These are phyloP conservation scores for Ogataea trehalophila DNA, from an alignment of 805 yeast species.

Conservation along the genomic window DNA sequence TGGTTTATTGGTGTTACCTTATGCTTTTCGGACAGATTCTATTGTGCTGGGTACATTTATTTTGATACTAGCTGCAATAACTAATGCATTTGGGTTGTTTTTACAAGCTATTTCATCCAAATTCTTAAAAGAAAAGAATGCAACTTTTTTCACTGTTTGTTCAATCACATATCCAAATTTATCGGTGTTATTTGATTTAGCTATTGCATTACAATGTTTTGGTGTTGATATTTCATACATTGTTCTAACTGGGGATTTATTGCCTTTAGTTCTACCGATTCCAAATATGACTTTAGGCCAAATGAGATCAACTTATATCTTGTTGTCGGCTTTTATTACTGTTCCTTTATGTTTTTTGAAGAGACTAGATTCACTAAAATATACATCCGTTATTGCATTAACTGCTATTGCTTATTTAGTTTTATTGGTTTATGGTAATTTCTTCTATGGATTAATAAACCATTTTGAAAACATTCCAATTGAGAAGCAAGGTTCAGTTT, in stretches of 20 bases:
- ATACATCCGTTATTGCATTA: slow-evolving; percentile 67
- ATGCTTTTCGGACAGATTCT: slow-evolving; percentile 66
- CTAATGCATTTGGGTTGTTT: slow-evolving; percentile 65
- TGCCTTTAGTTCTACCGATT: slow-evolving; percentile 50
- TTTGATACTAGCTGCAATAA: slow-evolving; percentile 55
- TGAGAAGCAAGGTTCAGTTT: slow-evolving; percentile 38
- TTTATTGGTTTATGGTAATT: slow-evolving; percentile 49
- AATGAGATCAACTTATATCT: slow-evolving; percentile 48
- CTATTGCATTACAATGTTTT: slow-evolving; percentile 73
- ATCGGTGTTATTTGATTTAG: slow-evolving; percentile 65
- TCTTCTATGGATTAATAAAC: slow-evolving; percentile 25
- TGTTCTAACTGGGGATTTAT: slow-evolving; percentile 71
- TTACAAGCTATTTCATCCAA: slow-evolving; percentile 56
- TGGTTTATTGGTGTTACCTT: slow-evolving; percentile 73
- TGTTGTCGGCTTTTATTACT: slow-evolving; percentile 46
- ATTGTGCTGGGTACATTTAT: slow-evolving; percentile 51
- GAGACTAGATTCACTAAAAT: slow-evolving; percentile 62
- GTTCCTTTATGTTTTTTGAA: slow-evolving; percentile 61
- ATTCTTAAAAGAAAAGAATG: slow-evolving; percentile 51
- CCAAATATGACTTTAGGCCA: slow-evolving; percentile 28
- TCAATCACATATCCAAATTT: slow-evolving; percentile 67
- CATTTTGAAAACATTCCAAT: slow-evolving; percentile 38
- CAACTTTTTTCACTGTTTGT: slow-evolving; percentile 70
- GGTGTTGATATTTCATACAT: slow-evolving; percentile 72
- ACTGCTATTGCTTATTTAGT: slow-evolving; percentile 61